Evolutionary conservation across 23 red algal species (phyloP), one percentile per base, ranked within the genome.

Genomic region (Rhodosorus marinus): DNA sequence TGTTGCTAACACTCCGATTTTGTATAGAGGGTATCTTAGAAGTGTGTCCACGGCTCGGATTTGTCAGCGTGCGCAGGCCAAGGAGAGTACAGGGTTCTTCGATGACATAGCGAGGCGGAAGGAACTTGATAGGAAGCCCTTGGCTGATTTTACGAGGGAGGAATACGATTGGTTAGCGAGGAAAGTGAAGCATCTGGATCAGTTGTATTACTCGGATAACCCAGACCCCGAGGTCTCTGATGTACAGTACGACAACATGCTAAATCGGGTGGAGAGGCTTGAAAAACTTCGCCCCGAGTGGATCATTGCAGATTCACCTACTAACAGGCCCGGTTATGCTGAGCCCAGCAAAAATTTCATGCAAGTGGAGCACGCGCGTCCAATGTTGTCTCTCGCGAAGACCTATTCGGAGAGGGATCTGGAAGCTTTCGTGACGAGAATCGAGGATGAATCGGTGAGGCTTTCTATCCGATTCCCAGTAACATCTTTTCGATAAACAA

Each of bases 361-460:
- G 28, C 79, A 64, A 20, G 48, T 36, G 40, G 26, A 60, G 22
- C 79, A 84, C 49, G 29, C 14, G 4, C 60, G 36, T 4, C 48
- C 57, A 8, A 84, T 84, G 79, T 47, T 86, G 3, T 75, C 69
- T 5, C 43, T 86, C 2, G 58, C 58, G 50, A 86, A 86, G 57
- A 70, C 80, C 0, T 75, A 75, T 41, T 50, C 32, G 14, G 34
- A 63, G 20, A 62, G 24, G 32, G 67, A 84, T 17, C 33, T 84
- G 0, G 49, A 42, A 6, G 48, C 55, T 15, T 84, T 71, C 40
- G 28, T 38, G 23, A 53, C 46, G 19, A 57, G 77, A 22, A 62
- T 70, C 24, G 38, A 36, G 27, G 20, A n/a, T 31, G 46, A 24
- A n/a, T n/a, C n/a, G n/a, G n/a, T n/a, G n/a, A n/a, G n/a, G n/a